Base-by-base conservation (phyloP, 257 asterid species). In the Rehmannia glutinosa region DNA sequence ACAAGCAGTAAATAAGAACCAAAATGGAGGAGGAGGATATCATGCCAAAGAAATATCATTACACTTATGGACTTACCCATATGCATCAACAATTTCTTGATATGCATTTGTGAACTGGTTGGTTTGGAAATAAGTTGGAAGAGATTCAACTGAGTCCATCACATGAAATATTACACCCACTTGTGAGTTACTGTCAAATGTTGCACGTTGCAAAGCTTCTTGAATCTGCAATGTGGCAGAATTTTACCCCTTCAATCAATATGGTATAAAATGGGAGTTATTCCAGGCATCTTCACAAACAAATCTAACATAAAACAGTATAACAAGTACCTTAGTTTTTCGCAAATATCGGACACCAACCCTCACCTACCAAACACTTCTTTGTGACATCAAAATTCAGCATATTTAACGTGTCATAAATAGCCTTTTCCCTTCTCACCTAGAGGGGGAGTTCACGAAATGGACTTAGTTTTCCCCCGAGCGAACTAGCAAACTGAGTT, bases 81-180 rank as follows among this genome's bases (percentile, higher is more conserved):
- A 94, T 36, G 99, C 99, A 86, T 94, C 97, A 71, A 94, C 98
- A 83, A 94, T 85, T 83, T 91, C 99, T 78, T 94, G 99, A 78
- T 84, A 94, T 55, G 96, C 90, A 76, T 73, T 82, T 9, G 99
- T 94, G 66, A 94, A 89, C 56, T 59, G 56, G 80, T 83, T 87
- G 78, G 96, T 94, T 73, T 83, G 82, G 81, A 94, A 94, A 80
- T 81, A 94, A 38, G 99, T 91, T 50, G 99, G 99, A 62, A 97
- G 98, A 65, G 91, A 79, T 73, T 87, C 99, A 52, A 81, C 28
- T 46, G 97, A 74, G 74, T 89, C 93, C 97, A 87, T 91, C 67
- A 75, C 95, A 72, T 94, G 98, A 81, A 94, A 94, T 80, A 94
- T 86, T 63, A 86, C 81, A 36, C 96, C 98, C 81, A 86, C 86